These are phyloP conservation scores for Puya raimondii DNA, from an alignment of 176 grass and related monocot species.

Conservation along the genomic window DNA sequence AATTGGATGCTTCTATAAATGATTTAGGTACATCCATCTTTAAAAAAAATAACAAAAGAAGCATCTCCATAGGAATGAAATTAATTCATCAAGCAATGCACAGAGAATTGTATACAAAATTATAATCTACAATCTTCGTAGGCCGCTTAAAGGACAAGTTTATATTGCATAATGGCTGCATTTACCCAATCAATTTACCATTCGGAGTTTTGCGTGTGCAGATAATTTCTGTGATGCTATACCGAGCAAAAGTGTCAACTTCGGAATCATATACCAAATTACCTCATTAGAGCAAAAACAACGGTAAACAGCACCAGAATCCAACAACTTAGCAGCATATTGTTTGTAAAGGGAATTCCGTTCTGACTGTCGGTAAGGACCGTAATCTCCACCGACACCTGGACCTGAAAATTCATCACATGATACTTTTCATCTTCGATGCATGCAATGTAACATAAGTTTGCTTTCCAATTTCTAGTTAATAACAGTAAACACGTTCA, in stretches of 20 bases:
- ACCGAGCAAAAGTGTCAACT: background rate
- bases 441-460: background rate
- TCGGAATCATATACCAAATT: background rate
- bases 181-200: no score
- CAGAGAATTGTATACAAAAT: background rate
- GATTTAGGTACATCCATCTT: no score
- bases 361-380: constrained; percentile 89
- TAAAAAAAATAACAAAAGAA: background rate
- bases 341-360: constrained; percentile 82
- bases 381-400: constrained; percentile 66
- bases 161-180: no score
- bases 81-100: no score
- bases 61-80: background rate
- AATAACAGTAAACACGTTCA: background rate
- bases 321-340: constrained; percentile 64
- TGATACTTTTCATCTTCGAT: background rate
- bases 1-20: no score
- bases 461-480: no score
- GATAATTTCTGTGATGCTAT: background rate
- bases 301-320: constrained; percentile 69
- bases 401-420: constrained; percentile 35
- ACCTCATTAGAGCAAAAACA: constrained; percentile 95
- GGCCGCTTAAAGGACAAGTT: no score
- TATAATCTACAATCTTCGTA: background rate
- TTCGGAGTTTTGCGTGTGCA: background rate